Base-by-base conservation (phyloP, 2,329 filamentous ascomycete species). In the Mycosphaerelloides madeirae region DNA sequence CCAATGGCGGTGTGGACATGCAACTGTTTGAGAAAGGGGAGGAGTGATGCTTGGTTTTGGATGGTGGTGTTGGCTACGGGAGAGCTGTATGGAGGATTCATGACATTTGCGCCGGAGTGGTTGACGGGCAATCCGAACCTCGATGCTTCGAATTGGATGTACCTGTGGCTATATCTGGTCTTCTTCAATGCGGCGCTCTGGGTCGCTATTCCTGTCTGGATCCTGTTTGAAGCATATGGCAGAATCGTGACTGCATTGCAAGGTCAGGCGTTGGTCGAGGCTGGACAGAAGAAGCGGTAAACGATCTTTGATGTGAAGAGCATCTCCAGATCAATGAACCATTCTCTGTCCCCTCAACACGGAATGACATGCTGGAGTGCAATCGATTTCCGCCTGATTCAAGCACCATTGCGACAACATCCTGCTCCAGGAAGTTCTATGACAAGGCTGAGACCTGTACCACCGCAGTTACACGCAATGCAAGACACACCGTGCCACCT, bases 81-180 rank as follows among this genome's bases (percentile, higher is more conserved):
- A 9, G 80, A 84, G 63, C 65, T 84, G 33, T 83, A 83, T 65
- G 80, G 80, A 49, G 74, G 74, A 19, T 82, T 76, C 60, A 82
- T 83, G 78, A 83, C 80, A 0, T 83, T 83, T 62, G 75, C 73
- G 31, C 80, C 80, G 28, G 80, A 84, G 60, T 83, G 79, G 80
- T 61, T 84, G 53, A 77, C 71, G 2, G 79, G 77, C 0, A 77
- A 68, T 36, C 66, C 73, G 13, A 77, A 78, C 55, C 64, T 84
- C 43, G 75, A 79, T 49, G 79, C 75, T 0, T 71, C 70, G 22
- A 79, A 81, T 50, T 77, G 73, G 52, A 78, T 83, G 63, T 83
- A 80, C 57, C 60, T 78, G 60, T 82, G 79, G 77, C 63, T 83
- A 9, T 83, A 83, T 55, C 63, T 84, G 50, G 63, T 76, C 47